Percentiles rank a stretch among this genome's conserved stretches.
Conservation (phyloP, 306 rosid species). For the Arachis hypogaea region DNA sequence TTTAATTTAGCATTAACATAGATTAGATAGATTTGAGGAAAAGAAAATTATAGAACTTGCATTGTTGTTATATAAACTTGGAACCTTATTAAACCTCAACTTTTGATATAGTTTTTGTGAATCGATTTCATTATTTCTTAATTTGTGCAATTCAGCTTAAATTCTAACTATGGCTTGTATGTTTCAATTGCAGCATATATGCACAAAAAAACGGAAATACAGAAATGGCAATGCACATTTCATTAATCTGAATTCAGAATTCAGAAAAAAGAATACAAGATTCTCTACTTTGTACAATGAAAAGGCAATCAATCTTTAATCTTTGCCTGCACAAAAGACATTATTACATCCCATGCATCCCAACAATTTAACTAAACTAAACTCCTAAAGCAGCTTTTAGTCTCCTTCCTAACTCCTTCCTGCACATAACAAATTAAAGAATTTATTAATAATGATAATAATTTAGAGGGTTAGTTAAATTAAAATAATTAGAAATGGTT, state of each 20-base stretch:
- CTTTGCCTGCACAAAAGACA: slow-evolving; percentile 19
- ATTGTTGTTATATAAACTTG: too few species aligned
- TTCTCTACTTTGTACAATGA: slow-evolving; percentile 44
- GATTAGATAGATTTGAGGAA: too few species aligned
- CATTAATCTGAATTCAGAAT: slow-evolving; percentile 12
- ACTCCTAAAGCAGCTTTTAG: slow-evolving; percentile 40
- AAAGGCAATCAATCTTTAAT: slow-evolving; percentile 8
- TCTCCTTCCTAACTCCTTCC: slow-evolving; percentile 75
- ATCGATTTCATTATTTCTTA: slow-evolving; percentile 7
- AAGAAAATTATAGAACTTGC: too few species aligned
- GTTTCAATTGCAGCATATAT: not conserved
- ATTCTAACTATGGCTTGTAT: not conserved
- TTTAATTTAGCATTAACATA: too few species aligned
- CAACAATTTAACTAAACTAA: slow-evolving; percentile 33
- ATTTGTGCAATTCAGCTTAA: not conserved
- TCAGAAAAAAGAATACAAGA: slow-evolving; percentile 8
- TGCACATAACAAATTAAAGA: slow-evolving; percentile 28
- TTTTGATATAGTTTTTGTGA: not conserved
- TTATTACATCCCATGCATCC: slow-evolving; percentile 38
- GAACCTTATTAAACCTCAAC: not conserved
- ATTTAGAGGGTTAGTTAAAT: not conserved
- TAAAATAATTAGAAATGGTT: not conserved
- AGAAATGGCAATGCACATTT: slow-evolving; percentile 24
- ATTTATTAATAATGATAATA: slow-evolving; percentile 9
- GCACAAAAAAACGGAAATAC: not conserved